These are phyloP conservation scores for Sugiyamaella lignohabitans DNA, from an alignment of 805 yeast genomes.

Conservation along the genomic window DNA sequence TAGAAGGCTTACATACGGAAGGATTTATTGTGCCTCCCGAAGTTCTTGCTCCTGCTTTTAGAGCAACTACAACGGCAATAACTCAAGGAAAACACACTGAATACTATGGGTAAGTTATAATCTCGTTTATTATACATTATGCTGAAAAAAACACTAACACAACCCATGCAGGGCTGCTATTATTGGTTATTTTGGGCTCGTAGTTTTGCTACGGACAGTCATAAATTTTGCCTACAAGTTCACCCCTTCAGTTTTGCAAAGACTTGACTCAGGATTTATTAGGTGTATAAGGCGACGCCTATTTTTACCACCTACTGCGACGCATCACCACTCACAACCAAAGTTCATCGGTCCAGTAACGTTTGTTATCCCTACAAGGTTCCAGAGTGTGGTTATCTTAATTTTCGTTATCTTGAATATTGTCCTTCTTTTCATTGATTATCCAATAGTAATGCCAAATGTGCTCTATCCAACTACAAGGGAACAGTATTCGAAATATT, in stretches of 20 bases:
- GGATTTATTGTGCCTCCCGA: no score
- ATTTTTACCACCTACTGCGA: no score
- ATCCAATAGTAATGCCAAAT: conserved; percentile 8
- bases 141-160: conserved; percentile 1
- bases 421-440: conserved; percentile 11
- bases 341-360: conserved; percentile 5
- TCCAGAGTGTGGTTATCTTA: conserved; percentile 33
- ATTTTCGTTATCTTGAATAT: conserved; percentile 31
- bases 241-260: conserved; percentile 9
- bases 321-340: conserved; percentile 24
- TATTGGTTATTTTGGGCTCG: conserved; percentile 13
- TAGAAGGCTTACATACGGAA: neutral
- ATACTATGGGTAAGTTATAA: no score
- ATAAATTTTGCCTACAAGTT: conserved; percentile 11
- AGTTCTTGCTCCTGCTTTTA: conserved; percentile 5
- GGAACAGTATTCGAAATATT: conserved; percentile 29
- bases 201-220: conserved; percentile 10
- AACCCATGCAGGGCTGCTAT: conserved; percentile 3
- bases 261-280: no score
- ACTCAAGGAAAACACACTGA: neutral
- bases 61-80: conserved; percentile 6
- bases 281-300: no score
- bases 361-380: conserved; percentile 34
- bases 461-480: neutral
- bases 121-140: conserved; percentile 5